A percentile compares a stretch with the other conserved stretches of the same genome.
Evolutionary conservation across 495 filamentous ascomycete genomes (phyloP).

Genomic region (Trichoderma gamsii): DNA sequence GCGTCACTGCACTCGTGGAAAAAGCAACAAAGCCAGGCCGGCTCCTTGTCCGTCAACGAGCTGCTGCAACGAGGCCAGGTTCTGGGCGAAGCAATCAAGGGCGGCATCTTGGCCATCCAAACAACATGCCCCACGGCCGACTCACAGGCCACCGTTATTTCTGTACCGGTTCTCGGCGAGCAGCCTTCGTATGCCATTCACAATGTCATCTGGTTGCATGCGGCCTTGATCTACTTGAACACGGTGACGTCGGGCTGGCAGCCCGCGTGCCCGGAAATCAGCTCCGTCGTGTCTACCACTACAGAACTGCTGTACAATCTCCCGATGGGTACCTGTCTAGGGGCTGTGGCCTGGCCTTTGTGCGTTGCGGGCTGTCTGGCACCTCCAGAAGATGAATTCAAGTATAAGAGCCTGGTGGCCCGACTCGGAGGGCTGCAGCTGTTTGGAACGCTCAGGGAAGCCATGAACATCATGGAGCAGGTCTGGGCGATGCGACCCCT

Average conservation of each 20-base stretch:
- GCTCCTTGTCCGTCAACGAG: constrained; percentile 40
- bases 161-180: constrained; percentile 11
- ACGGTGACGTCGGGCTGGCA: constrained; percentile 51
- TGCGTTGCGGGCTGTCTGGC: constrained; percentile 49
- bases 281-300: constrained; percentile 29
- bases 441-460: constrained; percentile 42
- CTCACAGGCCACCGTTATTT: constrained; percentile 1
- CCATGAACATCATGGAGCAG: constrained; percentile 45
- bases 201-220: constrained; percentile 40
- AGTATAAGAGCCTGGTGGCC: constrained; percentile 35
- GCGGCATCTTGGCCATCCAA: constrained; percentile 28
- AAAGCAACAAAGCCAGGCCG: constrained; percentile 33
- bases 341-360: constrained; percentile 46
- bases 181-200: constrained; percentile 18
- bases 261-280: constrained; percentile 36
- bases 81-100: constrained; percentile 35
- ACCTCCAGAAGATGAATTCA: constrained; percentile 33
- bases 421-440: constrained; percentile 34
- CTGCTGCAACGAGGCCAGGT: constrained; percentile 36
- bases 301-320: constrained; percentile 31
- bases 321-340: constrained; percentile 24
- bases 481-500: constrained; percentile 41
- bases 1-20: constrained; percentile 47
- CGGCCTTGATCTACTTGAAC: constrained; percentile 42
- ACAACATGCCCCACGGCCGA: constrained; percentile 12